These are phyloP conservation scores for Gossypium gossypioides DNA, from an alignment of 441 rosid species.

Conservation along the genomic window DNA sequence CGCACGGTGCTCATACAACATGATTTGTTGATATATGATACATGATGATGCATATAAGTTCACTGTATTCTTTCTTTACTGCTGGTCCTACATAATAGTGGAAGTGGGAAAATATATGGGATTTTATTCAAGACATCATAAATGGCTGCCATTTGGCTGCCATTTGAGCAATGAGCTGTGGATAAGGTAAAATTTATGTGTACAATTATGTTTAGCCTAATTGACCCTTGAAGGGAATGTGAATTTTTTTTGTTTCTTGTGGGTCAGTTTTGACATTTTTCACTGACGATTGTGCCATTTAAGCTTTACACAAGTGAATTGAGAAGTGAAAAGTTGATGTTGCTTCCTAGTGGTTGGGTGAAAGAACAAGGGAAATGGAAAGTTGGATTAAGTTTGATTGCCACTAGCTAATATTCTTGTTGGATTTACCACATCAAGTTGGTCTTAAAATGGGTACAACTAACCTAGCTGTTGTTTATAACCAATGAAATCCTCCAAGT, in stretches of 20 bases:
- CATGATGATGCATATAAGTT: conserved; percentile 5
- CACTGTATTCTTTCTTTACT: conserved; percentile 1
- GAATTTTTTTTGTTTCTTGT: neutral
- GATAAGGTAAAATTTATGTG: neutral
- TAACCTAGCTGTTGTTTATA: no score
- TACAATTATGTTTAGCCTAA: neutral
- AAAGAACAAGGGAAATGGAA: no score
- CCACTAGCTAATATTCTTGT: no score
- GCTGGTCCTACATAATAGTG: neutral
- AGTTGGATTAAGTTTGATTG: no score
- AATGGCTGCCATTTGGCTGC: conserved; percentile 7
- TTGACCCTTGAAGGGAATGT: neutral
- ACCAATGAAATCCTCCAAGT: no score
- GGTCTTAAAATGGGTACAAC: no score
- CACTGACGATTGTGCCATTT: neutral
- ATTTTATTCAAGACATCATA: neutral
- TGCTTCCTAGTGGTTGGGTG: neutral
- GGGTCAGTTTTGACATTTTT: neutral
- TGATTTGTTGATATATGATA: conserved; percentile 17
- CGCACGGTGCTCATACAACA: conserved; percentile 46
- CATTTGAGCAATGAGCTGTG: conserved; percentile 2
- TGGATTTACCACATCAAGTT: no score
- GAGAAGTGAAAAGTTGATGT: neutral
- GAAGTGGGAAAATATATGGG: neutral
- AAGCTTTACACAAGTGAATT: neutral